Conservation (phyloP, 345 rosid species). For the Euphorbia tirucalli region DNA sequence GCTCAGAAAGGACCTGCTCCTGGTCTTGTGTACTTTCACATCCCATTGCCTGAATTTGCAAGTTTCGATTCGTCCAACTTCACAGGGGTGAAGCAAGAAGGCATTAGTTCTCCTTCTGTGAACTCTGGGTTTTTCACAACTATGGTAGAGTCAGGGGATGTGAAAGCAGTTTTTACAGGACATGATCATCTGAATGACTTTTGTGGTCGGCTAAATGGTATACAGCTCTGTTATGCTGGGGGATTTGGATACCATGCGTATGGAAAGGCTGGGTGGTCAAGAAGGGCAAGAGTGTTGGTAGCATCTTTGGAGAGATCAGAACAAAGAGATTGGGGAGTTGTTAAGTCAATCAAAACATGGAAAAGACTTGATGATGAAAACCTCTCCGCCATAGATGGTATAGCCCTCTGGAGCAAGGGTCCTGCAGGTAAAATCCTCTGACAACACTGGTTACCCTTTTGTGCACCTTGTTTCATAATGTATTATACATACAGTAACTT, state of each 20-base stretch:
- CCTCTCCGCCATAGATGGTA: slow-evolving; percentile 41
- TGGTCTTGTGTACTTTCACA: slow-evolving; percentile 86
- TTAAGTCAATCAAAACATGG: slow-evolving; percentile 83
- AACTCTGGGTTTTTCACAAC: slow-evolving; percentile 91
- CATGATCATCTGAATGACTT: slow-evolving; percentile 92
- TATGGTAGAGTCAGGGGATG: slow-evolving; percentile 73
- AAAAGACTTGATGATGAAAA: slow-evolving; percentile 78
- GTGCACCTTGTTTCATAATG: no score
- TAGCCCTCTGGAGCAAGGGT: slow-evolving; percentile 18
- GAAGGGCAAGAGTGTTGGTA: slow-evolving; percentile 75
- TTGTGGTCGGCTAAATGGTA: slow-evolving; percentile 59
- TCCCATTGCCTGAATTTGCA: slow-evolving; percentile 78
- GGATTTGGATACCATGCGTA: slow-evolving; percentile 96
- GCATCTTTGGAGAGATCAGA: slow-evolving; percentile 63
- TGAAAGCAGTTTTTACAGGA: slow-evolving; percentile 82
- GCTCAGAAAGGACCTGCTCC: slow-evolving; percentile 68
- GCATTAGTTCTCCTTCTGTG: slow-evolving; percentile 57
- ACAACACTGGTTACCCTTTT: slow-evolving; percentile 11
- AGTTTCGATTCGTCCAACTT: slow-evolving; percentile 52
- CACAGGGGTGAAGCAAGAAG: slow-evolving; percentile 74
- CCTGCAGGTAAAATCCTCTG: slow-evolving; percentile 2
- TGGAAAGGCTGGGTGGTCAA: slow-evolving; percentile 85
- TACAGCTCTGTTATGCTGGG: slow-evolving; percentile 90
- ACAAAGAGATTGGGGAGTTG: slow-evolving; percentile 63
- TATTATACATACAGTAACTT: no score